Conservation (phyloP, 1,284 basidiomycete species). For the Fomitopsis schrenkii region DNA sequence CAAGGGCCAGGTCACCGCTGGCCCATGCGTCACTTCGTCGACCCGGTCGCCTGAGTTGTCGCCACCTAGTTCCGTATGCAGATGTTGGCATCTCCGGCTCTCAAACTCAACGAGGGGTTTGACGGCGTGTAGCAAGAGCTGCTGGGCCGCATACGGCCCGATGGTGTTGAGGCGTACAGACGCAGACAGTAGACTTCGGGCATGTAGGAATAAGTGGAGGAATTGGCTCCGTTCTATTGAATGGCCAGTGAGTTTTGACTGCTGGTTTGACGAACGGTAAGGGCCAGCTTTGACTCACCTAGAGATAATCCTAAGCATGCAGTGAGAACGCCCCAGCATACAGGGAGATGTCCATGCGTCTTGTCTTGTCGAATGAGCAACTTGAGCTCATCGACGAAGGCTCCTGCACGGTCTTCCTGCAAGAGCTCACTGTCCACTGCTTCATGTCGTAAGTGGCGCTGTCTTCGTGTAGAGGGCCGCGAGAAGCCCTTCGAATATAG, state of each 20-base stretch:
- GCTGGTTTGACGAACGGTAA: neutral
- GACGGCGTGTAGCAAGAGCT: slow-evolving; percentile 75
- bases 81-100: slow-evolving; percentile 35
- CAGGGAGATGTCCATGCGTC: slow-evolving; percentile 78
- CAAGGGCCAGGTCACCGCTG: slow-evolving; percentile 91
- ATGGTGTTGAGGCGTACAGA: slow-evolving; percentile 89
- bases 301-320: slow-evolving; percentile 72
- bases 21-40: slow-evolving; percentile 38
- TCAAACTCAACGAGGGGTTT: slow-evolving; percentile 60
- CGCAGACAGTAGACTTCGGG: slow-evolving; percentile 84
- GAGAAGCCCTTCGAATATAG: slow-evolving; percentile 84
- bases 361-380: slow-evolving; percentile 58
- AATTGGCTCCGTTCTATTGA: slow-evolving; percentile 66
- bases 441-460: slow-evolving; percentile 12
- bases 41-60: slow-evolving; percentile 10
- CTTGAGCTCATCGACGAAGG: slow-evolving; percentile 67
- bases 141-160: slow-evolving; percentile 92
- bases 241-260: neutral
- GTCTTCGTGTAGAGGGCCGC: slow-evolving; percentile 32
- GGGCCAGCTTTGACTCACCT: slow-evolving; percentile 41
- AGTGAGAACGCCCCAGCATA: slow-evolving; percentile 88
- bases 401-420: slow-evolving; percentile 21
- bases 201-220: slow-evolving; percentile 91
- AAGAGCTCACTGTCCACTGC: slow-evolving; percentile 8
- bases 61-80: slow-evolving; percentile 37